A percentile compares a stretch with the other conserved stretches of the same genome.
These are phyloP conservation scores for Phytophthora fragariae DNA, from an alignment of 352 stramenopile genomes.

Conservation along the genomic window DNA sequence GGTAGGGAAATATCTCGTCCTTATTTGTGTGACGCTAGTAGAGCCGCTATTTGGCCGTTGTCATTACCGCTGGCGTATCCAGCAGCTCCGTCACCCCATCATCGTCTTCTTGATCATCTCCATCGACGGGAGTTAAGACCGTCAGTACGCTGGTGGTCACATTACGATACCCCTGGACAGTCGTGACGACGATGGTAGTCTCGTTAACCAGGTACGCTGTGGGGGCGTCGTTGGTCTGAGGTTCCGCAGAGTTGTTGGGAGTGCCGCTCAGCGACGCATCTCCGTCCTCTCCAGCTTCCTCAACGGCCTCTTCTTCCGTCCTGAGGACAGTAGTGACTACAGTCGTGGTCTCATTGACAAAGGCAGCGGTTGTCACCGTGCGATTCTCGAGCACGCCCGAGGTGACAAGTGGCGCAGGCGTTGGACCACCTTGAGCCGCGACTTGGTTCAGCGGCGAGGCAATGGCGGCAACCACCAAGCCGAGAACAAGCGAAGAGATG, in stretches of 20 bases:
- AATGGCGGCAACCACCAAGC: neutral
- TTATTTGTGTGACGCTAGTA: neutral
- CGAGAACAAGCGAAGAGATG: neutral
- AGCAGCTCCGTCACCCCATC: constrained; percentile 14
- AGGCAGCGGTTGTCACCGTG: neutral
- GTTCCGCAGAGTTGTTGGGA: neutral
- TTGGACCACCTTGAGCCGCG: neutral
- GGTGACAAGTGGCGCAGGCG: neutral
- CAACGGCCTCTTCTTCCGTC: constrained; percentile 5
- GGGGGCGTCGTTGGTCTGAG: neutral
- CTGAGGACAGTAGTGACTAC: constrained; percentile 5
- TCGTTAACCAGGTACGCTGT: constrained; percentile 10
- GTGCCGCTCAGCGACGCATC: neutral
- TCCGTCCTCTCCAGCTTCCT: neutral
- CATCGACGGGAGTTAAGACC: neutral
- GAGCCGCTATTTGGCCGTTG: constrained; percentile 1
- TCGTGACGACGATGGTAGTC: constrained; percentile 13
- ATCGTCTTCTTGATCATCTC: neutral
- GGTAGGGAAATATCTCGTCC: neutral
- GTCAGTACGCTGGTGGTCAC: constrained; percentile 2
- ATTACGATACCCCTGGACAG: neutral
- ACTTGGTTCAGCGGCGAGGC: neutral
- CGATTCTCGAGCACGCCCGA: neutral
- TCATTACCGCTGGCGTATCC: neutral
- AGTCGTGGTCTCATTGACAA: constrained; percentile 10